Evolutionary conservation across 306 rosid genomes (phyloP), one percentile per base, ranked within the genome.

Genomic region (Medicago lupulina): DNA sequence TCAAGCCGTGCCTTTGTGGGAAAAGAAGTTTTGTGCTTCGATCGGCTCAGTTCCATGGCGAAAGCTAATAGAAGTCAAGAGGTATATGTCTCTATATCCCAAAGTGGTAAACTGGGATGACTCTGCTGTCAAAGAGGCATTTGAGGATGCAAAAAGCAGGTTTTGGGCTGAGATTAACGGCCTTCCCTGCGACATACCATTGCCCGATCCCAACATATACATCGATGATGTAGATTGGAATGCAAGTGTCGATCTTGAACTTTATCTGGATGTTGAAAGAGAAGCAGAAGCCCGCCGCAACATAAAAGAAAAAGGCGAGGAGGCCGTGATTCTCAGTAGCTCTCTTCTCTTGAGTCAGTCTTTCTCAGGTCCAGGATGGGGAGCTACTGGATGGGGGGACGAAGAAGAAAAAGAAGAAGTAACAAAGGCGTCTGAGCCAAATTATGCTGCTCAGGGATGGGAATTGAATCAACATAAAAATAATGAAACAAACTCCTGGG

Each of bases 41-140:
- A 81, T 90, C 18, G 94, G 98, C 54, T 79, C 63, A 68, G 71
- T 94, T 81, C 80, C 96, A 3, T 94, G 98, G 98, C 0, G 34
- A 71, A 91, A 85, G 75, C 41, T 94, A 28, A 2, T 90, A 73
- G 96, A 94, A 50, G 63, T 83, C 71, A 86, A 92, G 76, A 87
- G 53, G 73, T 88, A 77, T 40, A 83, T 89, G 85, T 39, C 82
- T 73, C 83, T 87, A 1, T 78, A 83, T 67, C 80, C 80, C 4
- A 83, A 80, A 54, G 86, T 94, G 34, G 19, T 88, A 6, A 46
- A 85, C 6, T 94, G 98, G 98, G 80, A 92, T 16, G 98, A 92
- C 80, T 87, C 90, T 13, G 98, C 98, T 11, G 89, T 76, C 19
- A 87, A 78, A 81, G 96, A 92, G 82, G 93, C 98, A 46, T 94